These are phyloP conservation scores for Aspergillus sp. DNA, from an alignment of 2,329 filamentous ascomycete species.

Conservation along the genomic window DNA sequence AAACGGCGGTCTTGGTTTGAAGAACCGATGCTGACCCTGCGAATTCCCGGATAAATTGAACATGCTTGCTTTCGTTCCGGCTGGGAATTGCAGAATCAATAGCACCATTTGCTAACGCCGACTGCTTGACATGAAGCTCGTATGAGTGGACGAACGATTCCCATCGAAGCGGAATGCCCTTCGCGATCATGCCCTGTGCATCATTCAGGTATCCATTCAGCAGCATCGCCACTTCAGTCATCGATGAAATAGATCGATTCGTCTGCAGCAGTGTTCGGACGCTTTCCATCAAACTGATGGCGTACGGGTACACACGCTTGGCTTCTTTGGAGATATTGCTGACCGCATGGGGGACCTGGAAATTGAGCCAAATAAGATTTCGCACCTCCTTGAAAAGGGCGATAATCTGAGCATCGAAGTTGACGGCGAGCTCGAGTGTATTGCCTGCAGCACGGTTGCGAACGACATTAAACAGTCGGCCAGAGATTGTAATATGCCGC, in stretches of 20 bases:
- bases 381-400: constrained; percentile 97
- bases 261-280: constrained; percentile 90
- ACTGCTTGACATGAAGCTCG: constrained; percentile 70
- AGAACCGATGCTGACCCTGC: constrained; percentile 77
- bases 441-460: constrained; percentile 87
- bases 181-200: constrained; percentile 70
- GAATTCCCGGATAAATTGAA: constrained; percentile 92
- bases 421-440: constrained; percentile 77
- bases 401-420: constrained; percentile 96
- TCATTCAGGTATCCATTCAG: constrained; percentile 88
- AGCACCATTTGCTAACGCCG: constrained; percentile 49
- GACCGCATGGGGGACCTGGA: constrained; percentile 85
- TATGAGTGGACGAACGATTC: constrained; percentile 97
- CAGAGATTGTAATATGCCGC: constrained; percentile 82
- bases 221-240: constrained; percentile 79
- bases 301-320: constrained; percentile 96
- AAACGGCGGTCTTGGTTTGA: constrained; percentile 73
- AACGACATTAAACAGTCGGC: constrained; percentile 80
- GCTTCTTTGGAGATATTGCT: constrained; percentile 96
- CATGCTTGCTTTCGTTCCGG: constrained; percentile 77
- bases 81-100: constrained; percentile 50
- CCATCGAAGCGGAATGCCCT: constrained; percentile 87
- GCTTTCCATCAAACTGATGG: constrained; percentile 96
- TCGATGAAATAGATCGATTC: constrained; percentile 68
- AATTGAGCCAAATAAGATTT: constrained; percentile 91